A percentile compares a stretch with the other conserved stretches of the same genome.
Conservation (phyloP, 2,329 filamentous ascomycete species). For the Aspergillus uvarum region DNA sequence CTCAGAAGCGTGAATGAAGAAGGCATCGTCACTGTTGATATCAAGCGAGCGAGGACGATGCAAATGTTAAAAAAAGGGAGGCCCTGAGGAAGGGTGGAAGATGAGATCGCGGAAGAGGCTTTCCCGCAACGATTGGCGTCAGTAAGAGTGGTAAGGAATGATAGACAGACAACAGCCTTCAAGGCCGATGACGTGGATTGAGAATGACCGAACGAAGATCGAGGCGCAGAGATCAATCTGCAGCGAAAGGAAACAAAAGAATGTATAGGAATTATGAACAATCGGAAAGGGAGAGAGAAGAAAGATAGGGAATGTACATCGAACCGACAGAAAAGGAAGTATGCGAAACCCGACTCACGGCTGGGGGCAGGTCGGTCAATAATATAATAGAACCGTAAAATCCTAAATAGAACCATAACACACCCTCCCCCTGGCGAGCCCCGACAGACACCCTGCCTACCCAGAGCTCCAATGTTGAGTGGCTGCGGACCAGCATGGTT, state of each 20-base stretch:
- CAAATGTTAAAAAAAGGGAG: background rate
- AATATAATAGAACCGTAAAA: conserved; percentile 9
- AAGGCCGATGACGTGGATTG: conserved; percentile 15
- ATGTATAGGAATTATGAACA: conserved; percentile 13
- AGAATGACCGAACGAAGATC: background rate
- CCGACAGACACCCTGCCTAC: background rate
- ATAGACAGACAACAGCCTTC: conserved; percentile 22
- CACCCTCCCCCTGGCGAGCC: background rate
- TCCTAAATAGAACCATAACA: background rate
- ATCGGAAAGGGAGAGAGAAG: conserved; percentile 8
- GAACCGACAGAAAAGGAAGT: conserved; percentile 7
- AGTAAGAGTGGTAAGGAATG: conserved; percentile 8
- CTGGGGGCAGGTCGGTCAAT: conserved; percentile 1
- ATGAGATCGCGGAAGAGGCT: conserved; percentile 3
- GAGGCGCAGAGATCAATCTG: conserved; percentile 7
- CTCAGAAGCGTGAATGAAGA: conserved; percentile 29
- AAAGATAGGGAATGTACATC: conserved; percentile 20
- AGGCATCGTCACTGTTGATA: conserved; percentile 24
- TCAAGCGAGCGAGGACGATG: background rate
- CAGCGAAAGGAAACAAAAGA: conserved; percentile 9
- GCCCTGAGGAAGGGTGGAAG: background rate
- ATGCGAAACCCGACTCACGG: conserved; percentile 9
- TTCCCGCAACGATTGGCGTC: conserved; percentile 2
- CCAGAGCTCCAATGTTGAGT: background rate
- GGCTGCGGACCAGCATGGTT: conserved; percentile 3